Percentiles rank a stretch among this genome's conserved stretches.
These are phyloP conservation scores for Tolypocladium tropicale DNA, from an alignment of 2,329 filamentous ascomycete genomes.

Conservation along the genomic window DNA sequence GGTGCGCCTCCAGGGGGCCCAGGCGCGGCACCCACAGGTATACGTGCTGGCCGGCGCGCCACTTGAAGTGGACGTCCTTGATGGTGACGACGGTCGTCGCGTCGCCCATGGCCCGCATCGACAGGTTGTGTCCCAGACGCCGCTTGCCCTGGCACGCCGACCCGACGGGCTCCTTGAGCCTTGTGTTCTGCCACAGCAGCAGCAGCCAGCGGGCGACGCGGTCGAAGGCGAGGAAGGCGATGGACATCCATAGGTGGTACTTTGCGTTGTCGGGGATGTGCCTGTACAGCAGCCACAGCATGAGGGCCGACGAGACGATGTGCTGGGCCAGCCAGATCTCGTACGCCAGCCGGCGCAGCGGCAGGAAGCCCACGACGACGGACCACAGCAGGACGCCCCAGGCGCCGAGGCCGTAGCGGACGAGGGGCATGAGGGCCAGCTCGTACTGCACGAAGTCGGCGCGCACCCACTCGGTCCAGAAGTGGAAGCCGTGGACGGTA, in stretches of 20 bases:
- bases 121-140: conserved; percentile 41
- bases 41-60: conserved; percentile 49
- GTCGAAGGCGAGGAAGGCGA: conserved; percentile 53
- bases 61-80: conserved; percentile 48
- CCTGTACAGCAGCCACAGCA: conserved; percentile 52
- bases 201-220: conserved; percentile 40
- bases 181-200: conserved; percentile 43
- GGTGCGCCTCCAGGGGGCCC: conserved; percentile 45
- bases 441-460: conserved; percentile 49
- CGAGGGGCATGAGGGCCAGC: conserved; percentile 50
- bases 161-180: conserved; percentile 25
- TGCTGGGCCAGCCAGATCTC: conserved; percentile 64
- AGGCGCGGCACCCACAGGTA: conserved; percentile 50
- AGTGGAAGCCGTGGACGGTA: conserved; percentile 60
- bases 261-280: conserved; percentile 51
- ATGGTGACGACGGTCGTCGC: conserved; percentile 48
- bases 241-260: conserved; percentile 56
- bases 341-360: conserved; percentile 55
- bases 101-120: conserved; percentile 36
- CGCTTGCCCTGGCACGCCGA: conserved; percentile 36
- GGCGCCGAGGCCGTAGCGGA: conserved; percentile 56
- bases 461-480: conserved; percentile 52
- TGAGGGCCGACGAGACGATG: conserved; percentile 46
- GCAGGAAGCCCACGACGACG: conserved; percentile 49
- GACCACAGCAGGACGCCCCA: conserved; percentile 60